Base-by-base conservation (phyloP, 805 yeast species). In the Ogataea nitratoaversa region DNA sequence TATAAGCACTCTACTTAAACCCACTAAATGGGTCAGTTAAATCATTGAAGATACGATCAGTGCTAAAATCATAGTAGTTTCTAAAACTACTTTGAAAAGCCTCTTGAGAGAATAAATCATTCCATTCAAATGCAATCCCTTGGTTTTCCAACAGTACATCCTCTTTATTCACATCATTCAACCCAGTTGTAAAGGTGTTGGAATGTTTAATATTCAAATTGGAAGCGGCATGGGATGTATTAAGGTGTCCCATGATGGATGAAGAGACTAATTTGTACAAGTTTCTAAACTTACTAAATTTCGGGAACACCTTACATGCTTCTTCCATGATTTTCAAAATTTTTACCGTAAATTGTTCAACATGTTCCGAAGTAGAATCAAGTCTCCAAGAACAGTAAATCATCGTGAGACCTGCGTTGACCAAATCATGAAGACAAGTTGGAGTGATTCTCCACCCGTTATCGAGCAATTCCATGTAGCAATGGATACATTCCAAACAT, bases 351-450 rank as follows among this genome's bases (percentile, higher is more conserved):
- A 53, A 48, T 7, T 35, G 25, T 17, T 44, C 39, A 9, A 53
- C 40, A 11, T 37, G 38, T 17, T 19, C 37, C 3, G 57, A 43
- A 24, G 43, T 35, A 5, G 40, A 18, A 19, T 54, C 59, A 2
- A 49, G 18, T 31, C 55, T 45, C 57, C 57, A 54, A 16, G 51
- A 51, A 23, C 59, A 52, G 31, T 53, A 54, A 12, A 54, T 40
- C 49, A 53, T 50, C 1, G 57, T 46, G 7, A 53, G 40, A 3
- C 57, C 54, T 18, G 47, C 37, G 5, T 48, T 46, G 8, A 49
- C 48, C 3, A 50, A 30, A 32, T 54, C 57, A 34, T 54, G 50
- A 11, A 54, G 30, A 33, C 49, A 46, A 14, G 41, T 34, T 4
- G 54, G 52, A 5, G 44, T 46, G 2, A 51, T 42, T 24, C 37